Evolutionary conservation across 2,329 filamentous ascomycete species (phyloP).

Genomic region (Eutypa lata): DNA sequence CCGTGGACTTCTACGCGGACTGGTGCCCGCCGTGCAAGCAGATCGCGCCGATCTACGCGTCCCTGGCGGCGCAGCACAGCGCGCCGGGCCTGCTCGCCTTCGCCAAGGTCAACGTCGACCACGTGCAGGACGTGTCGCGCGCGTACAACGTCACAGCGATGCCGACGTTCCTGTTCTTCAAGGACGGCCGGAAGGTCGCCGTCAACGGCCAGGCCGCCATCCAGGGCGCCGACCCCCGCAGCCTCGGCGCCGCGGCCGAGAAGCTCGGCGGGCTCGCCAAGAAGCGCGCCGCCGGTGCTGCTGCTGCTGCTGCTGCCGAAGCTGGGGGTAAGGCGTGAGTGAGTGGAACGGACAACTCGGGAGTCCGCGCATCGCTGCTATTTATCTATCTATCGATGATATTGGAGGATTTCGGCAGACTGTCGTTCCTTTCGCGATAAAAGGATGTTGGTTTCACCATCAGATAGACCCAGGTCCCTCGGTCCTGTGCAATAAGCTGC

Average conservation of each 20-base stretch:
- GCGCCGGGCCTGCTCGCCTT: slow-evolving; percentile 46
- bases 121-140: slow-evolving; percentile 45
- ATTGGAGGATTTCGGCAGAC: no score
- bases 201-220: slow-evolving; percentile 36
- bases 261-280: slow-evolving; percentile 35
- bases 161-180: slow-evolving; percentile 60
- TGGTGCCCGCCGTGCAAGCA: slow-evolving; percentile 62
- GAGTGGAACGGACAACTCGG: neutral
- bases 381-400: no score
- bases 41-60: slow-evolving; percentile 53
- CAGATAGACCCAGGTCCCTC: no score
- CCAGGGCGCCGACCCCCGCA: slow-evolving; percentile 32
- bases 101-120: slow-evolving; percentile 59
- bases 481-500: no score
- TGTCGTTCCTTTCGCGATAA: no score
- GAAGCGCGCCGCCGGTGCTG: slow-evolving; percentile 28
- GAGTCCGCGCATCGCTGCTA: no score
- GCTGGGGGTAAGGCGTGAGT: neutral
- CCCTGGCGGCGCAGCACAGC: slow-evolving; percentile 40
- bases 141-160: slow-evolving; percentile 52
- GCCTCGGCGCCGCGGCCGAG: slow-evolving; percentile 30
- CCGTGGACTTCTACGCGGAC: slow-evolving; percentile 55
- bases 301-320: slow-evolving; percentile 4
- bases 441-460: no score
- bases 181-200: slow-evolving; percentile 45